These are phyloP conservation scores for Phialocephala subalpina DNA, from an alignment of 2,329 filamentous ascomycete genomes.

Conservation along the genomic window DNA sequence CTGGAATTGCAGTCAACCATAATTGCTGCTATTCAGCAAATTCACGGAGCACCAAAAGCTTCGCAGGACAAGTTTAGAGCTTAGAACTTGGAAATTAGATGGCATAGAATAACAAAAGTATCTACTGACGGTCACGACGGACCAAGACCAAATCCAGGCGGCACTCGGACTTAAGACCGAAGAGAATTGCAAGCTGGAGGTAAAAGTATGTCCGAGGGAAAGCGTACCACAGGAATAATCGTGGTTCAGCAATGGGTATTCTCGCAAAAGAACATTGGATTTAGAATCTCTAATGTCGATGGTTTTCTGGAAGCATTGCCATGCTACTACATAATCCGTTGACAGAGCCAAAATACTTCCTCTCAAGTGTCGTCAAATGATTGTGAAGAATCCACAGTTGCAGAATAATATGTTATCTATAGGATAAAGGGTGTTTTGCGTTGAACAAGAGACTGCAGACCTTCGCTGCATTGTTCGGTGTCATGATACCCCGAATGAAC, in stretches of 20 bases:
- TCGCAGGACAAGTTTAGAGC: not conserved
- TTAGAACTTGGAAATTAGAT: not conserved
- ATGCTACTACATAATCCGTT: not conserved
- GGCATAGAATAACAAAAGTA: not conserved
- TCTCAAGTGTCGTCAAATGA: not conserved
- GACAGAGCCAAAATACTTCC: not conserved
- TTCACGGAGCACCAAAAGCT: not conserved
- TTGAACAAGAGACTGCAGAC: not conserved
- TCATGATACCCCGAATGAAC: not conserved
- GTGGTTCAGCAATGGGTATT: no score
- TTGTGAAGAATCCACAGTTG: not conserved
- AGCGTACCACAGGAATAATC: no score
- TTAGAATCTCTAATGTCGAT: no score
- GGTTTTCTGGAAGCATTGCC: no score
- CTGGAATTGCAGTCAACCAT: not conserved
- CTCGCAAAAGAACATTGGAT: no score
- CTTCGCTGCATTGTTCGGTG: not conserved
- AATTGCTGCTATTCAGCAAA: not conserved
- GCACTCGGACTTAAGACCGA: no score
- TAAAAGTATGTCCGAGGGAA: no score
- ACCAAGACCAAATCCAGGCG: no score
- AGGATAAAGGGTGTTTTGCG: not conserved
- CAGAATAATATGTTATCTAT: not conserved
- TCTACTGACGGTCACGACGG: no score
- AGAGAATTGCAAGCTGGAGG: no score